phyloP scores from a whole-genome alignment of 805 yeast genomes.

The Metschnikowia corniflorae region DNA sequence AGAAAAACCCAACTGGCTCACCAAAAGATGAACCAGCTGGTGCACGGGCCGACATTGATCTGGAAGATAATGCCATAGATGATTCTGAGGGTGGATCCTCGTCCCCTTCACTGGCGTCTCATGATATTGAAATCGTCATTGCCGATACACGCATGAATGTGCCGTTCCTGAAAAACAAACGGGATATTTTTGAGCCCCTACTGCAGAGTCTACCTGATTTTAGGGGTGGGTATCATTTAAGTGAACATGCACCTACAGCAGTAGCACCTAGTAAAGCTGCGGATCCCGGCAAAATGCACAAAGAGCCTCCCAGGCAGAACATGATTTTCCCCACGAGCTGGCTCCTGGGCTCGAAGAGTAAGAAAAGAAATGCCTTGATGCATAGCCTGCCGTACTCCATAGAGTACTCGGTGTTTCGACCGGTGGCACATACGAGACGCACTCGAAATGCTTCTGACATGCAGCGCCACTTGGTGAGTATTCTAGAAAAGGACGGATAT shows the following conservation, averaged over 20 bases:
- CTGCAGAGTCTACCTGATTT: conserved; percentile 9
- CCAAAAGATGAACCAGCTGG: too few species aligned
- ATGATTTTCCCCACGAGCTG: conserved; percentile 3
- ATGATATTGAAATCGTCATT: too few species aligned
- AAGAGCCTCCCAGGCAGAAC: not conserved
- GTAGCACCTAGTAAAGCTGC: not conserved
- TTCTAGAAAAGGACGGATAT: conserved; percentile 13
- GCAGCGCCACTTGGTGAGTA: conserved; percentile 11
- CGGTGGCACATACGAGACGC: conserved; percentile 19
- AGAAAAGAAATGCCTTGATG: not conserved
- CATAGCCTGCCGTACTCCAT: conserved; percentile 33
- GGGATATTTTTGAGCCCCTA: too few species aligned
- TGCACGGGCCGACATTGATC: too few species aligned
- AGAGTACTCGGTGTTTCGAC: conserved; percentile 53
- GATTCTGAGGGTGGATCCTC: too few species aligned
- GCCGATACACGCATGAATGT: too few species aligned
- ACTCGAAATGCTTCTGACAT: conserved; percentile 20
- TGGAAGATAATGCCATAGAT: too few species aligned
- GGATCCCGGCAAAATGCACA: not conserved
- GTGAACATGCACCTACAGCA: not conserved
- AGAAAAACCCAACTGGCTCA: too few species aligned
- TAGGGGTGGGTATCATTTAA: not conserved
- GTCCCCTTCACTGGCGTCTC: too few species aligned
- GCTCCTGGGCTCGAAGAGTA: conserved; percentile 2
- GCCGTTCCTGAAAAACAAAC: too few species aligned